Base-by-base conservation (phyloP, 2,329 filamentous ascomycete species). In the Penicillium aurantiogriseum region DNA sequence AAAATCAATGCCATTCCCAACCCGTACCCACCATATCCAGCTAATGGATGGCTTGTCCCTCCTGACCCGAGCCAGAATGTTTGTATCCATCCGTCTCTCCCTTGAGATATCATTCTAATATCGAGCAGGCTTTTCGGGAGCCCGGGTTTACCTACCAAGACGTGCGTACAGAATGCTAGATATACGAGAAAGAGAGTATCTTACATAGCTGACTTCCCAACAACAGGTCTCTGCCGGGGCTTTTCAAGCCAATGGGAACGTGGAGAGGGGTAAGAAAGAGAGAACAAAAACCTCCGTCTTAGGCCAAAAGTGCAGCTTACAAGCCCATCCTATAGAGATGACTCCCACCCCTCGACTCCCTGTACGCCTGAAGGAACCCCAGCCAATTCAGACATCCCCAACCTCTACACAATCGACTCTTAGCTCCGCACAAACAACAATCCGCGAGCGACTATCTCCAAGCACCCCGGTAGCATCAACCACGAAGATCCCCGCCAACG, bases 61-160 rank as follows among this genome's bases (percentile, higher is more conserved):
- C 33, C 52, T 42, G 56, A 56, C 17, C 56, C 52, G 9, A 56
- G 56, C n/a, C 46, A 42, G 17, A 58, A 58, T 35, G 56, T 58
- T 56, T 40, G 52, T 51, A 39, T 27, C 11, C 29, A 35, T 47
- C 35, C 15, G 5, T 35, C 49, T 40, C 11, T 17, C 3, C 21
- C 35, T 29, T n/a, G 42, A 31, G 11, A 29, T 15, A 33, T 29
- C 7, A 8, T 31, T 47, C 46, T 44, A 23, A 52, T 9, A n/a
- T 42, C n/a, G 25, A 11, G n/a, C 10, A 57, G 54, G 43, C 33
- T 4, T 57, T 46, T 21, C 35, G 35, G 5, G 35, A 15, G 2
- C 17, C 27, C 4, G 42, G 54, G 11, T 53, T 57, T 25, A 39
- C 15, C 9, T 31, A 21, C 8, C 29, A 19, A 25, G 17, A 25